phyloP scores from a whole-genome alignment of 2,329 filamentous ascomycete species.

The Didymella sp. region DNA sequence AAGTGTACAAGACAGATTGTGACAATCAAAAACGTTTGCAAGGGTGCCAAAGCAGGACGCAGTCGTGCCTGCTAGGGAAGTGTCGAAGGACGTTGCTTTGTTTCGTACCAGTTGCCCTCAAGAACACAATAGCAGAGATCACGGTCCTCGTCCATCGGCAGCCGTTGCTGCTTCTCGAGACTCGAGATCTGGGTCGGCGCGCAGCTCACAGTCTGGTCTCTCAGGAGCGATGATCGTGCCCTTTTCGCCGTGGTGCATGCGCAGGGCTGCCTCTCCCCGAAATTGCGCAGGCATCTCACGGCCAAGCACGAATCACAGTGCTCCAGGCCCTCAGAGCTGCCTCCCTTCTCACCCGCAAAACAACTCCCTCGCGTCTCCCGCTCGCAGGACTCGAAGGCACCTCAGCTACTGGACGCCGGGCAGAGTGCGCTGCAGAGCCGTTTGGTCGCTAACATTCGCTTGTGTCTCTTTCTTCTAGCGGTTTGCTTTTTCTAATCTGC shows the following conservation, averaged over 20 bases:
- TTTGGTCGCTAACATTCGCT: slow-evolving; percentile 35
- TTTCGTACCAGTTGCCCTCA: neutral
- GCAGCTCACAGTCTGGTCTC: neutral
- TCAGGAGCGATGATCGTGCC: neutral
- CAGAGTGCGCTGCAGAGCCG: slow-evolving; percentile 23
- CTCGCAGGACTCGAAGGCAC: slow-evolving; percentile 28
- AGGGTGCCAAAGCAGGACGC: slow-evolving; percentile 1
- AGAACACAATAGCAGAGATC: neutral
- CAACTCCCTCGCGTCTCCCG: slow-evolving; percentile 29
- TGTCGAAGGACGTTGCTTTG: neutral
- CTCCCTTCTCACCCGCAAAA: slow-evolving; percentile 28
- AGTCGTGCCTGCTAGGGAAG: neutral
- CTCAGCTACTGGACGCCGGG: slow-evolving; percentile 30
- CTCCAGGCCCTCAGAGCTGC: slow-evolving; percentile 25
- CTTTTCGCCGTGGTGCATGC: slow-evolving; percentile 17
- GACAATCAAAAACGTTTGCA: slow-evolving; percentile 10
- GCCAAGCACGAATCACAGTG: slow-evolving; percentile 39
- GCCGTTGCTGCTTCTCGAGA: neutral
- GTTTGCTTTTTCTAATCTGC: slow-evolving; percentile 32
- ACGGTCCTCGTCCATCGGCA: neutral
- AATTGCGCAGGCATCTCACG: slow-evolving; percentile 17
- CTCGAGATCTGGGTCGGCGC: neutral
- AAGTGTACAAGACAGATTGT: slow-evolving; percentile 7
- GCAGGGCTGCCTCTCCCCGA: slow-evolving; percentile 16
- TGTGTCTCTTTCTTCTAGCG: slow-evolving; percentile 22